Conservation (phyloP, 177 flowering plant species). For the Vitis hybrid region DNA sequence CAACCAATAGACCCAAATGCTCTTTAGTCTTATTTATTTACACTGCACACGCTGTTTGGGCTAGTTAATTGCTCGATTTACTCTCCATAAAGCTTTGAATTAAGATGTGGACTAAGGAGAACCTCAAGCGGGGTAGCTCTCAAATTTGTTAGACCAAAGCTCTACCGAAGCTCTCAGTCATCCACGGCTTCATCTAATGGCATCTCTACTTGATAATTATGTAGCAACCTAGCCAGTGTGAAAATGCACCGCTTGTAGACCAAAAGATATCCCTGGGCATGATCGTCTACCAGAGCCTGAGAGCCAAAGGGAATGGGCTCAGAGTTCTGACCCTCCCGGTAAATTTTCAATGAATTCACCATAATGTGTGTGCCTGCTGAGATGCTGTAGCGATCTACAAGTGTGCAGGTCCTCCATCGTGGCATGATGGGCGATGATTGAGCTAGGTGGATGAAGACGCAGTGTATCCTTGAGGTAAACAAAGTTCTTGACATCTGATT, state of each 20-base stretch:
- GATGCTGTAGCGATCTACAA: not conserved
- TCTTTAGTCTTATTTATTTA: not conserved
- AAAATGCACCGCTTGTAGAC: not conserved
- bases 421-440: constrained; percentile 1
- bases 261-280: constrained; percentile 11
- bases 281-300: not conserved
- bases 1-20: not conserved
- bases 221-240: constrained; percentile 4
- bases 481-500: constrained; percentile 2
- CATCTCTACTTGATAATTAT: constrained; percentile 7
- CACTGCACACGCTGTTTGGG: not conserved
- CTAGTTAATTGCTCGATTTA: no score
- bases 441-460: constrained; percentile 16
- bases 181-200: constrained; percentile 9
- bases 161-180: constrained; percentile 24
- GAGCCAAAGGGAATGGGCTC: constrained; percentile 11
- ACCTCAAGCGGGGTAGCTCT: constrained; percentile 26
- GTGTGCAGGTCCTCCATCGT: constrained; percentile 9
- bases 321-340: constrained; percentile 4
- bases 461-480: constrained; percentile 19
- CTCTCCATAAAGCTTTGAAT: not conserved
- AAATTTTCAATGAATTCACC: constrained; percentile 10
- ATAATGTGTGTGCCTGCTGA: constrained; percentile 1
- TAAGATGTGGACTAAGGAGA: constrained; percentile 13
- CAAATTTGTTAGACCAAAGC: constrained; percentile 18